Evolutionary conservation across 495 filamentous ascomycete genomes (phyloP).

Genomic region (Symbiotaphrina buchneri): DNA sequence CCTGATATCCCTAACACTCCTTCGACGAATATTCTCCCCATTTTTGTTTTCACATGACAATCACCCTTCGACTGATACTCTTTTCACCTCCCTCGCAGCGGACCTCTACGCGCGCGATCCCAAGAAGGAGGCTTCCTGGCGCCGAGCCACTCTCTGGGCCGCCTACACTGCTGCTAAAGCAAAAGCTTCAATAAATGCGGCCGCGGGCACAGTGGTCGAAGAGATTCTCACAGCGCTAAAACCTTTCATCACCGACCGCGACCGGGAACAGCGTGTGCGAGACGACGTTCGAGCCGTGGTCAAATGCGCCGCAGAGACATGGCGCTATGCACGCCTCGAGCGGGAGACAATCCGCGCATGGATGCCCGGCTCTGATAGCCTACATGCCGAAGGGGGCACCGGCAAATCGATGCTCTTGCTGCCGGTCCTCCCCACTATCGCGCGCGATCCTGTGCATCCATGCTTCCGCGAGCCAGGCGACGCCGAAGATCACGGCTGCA

Average conservation of each 20-base stretch:
- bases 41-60: conserved; percentile 45
- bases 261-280: conserved; percentile 26
- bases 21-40: conserved; percentile 38
- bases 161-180: conserved; percentile 38
- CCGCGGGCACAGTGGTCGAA: conserved; percentile 34
- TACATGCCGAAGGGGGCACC: conserved; percentile 8
- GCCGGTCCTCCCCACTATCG: conserved; percentile 29
- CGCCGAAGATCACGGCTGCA: conserved; percentile 17
- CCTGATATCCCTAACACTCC: conserved; percentile 32
- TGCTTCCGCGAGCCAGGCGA: conserved; percentile 20
- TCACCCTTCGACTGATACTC: conserved; percentile 33
- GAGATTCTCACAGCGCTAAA: conserved; percentile 34
- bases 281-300: conserved; percentile 31
- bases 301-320: conserved; percentile 39
- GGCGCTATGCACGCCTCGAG: conserved; percentile 39
- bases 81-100: conserved; percentile 37
- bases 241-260: conserved; percentile 32
- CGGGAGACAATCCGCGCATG: conserved; percentile 33
- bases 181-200: conserved; percentile 36
- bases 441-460: conserved; percentile 31
- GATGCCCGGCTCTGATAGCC: conserved; percentile 23
- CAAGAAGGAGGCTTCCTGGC: conserved; percentile 38
- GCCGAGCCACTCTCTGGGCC: conserved; percentile 39
- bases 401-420: conserved; percentile 16
- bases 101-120: conserved; percentile 37